Conservation (phyloP, 2,329 filamentous ascomycete species). For the Epichloe scottii region DNA sequence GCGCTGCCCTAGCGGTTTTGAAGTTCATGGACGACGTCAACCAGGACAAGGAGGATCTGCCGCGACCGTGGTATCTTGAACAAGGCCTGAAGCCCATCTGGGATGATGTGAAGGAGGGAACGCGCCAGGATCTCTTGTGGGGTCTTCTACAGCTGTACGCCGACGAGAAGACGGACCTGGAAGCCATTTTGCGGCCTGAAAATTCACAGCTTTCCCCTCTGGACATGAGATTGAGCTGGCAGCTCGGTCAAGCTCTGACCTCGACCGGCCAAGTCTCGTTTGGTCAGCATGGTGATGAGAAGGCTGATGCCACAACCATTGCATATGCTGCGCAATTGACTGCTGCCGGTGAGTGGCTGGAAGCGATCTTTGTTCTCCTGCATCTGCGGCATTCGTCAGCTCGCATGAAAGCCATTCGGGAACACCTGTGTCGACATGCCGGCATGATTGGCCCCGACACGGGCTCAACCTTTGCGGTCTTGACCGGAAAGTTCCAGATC, state of each 20-base stretch:
- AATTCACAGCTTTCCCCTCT: conserved; percentile 65
- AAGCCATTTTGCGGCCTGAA: conserved; percentile 61
- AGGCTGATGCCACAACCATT: conserved; percentile 53
- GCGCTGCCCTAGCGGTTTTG: conserved; percentile 58
- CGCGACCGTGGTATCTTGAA: conserved; percentile 59
- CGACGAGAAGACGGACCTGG: conserved; percentile 43
- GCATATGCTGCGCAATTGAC: conserved; percentile 54
- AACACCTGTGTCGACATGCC: conserved; percentile 63
- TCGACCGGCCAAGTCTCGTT: conserved; percentile 39
- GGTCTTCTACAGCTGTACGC: conserved; percentile 74
- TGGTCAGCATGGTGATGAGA: conserved; percentile 40
- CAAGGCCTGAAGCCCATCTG: conserved; percentile 45
- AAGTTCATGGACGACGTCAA: conserved; percentile 63
- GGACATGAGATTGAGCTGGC: conserved; percentile 70
- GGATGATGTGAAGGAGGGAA: conserved; percentile 43
- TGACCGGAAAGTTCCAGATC: conserved; percentile 55
- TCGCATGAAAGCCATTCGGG: conserved; percentile 55
- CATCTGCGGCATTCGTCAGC: conserved; percentile 54
- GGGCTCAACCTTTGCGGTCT: conserved; percentile 41
- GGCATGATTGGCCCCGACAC: conserved; percentile 48
- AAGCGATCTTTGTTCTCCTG: conserved; percentile 64
- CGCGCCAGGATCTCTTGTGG: conserved; percentile 71
- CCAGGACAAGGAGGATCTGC: conserved; percentile 57
- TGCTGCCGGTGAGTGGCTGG: conserved; percentile 52
- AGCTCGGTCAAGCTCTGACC: conserved; percentile 59